These are phyloP conservation scores for Anaeromyces robustus DNA, from an alignment of 192 early-diverging fungal genomes.

Conservation along the genomic window DNA sequence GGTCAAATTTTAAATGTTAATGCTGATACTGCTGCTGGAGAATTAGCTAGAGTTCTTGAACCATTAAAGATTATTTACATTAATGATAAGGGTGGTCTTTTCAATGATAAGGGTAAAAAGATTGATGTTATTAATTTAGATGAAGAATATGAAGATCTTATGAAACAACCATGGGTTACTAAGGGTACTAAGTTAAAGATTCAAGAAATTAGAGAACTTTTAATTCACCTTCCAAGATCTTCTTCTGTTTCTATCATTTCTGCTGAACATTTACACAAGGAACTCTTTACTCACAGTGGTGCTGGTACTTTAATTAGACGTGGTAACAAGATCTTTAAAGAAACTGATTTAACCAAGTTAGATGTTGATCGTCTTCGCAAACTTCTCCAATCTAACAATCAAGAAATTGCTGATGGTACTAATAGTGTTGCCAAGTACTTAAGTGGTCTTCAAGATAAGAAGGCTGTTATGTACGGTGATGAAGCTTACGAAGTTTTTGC, in stretches of 20 bases:
- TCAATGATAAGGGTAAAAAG: conserved; percentile 84
- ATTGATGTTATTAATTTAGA: conserved; percentile 96
- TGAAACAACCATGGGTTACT: conserved; percentile 91
- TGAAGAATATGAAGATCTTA: conserved; percentile 92
- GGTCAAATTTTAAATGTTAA: conserved; percentile 98
- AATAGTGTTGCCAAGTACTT: conserved; percentile 59
- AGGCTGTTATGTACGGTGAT: conserved; percentile 66
- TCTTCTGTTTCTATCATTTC: conserved; percentile 99
- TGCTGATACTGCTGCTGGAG: conserved; percentile 95
- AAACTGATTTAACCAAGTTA: conserved; percentile 33
- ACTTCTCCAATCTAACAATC: conserved; percentile 61
- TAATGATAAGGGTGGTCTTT: conserved; percentile 95
- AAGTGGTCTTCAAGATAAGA: conserved; percentile 40
- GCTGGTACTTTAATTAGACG: conserved; percentile 94
- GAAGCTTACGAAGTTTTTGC: conserved; percentile 86
- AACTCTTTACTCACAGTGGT: conserved; percentile 95
- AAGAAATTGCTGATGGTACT: conserved; percentile 44
- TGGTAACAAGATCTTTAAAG: conserved; percentile 72
- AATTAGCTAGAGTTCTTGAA: conserved; percentile 88
- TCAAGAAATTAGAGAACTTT: conserved; percentile 88
- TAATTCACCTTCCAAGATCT: conserved; percentile 87
- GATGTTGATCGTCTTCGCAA: conserved; percentile 70
- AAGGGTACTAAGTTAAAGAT: conserved; percentile 98
- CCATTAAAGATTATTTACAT: conserved; percentile 94
- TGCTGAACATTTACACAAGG: conserved; percentile 96